These are phyloP conservation scores for Saccharomycopsis capsularis DNA, from an alignment of 805 yeast genomes.

Conservation along the genomic window DNA sequence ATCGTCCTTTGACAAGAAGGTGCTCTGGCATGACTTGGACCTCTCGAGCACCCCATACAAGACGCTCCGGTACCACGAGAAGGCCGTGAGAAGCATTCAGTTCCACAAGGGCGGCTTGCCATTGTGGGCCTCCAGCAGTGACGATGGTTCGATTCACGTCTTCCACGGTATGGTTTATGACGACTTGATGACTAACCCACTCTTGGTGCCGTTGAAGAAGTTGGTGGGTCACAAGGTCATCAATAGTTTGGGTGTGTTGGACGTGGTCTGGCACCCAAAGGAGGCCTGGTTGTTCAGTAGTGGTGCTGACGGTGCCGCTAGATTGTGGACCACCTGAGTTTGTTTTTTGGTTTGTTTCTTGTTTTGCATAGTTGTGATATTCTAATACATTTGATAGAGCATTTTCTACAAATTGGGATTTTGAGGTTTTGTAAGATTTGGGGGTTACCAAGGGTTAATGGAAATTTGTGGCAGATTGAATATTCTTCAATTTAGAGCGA, in stretches of 20 bases:
- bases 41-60: constrained; percentile 85
- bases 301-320: constrained; percentile 94
- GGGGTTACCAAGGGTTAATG: too few species aligned
- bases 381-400: too few species aligned
- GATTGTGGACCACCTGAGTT: constrained; percentile 82
- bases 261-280: constrained; percentile 90
- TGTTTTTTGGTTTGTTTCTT: too few species aligned
- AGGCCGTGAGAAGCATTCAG: constrained; percentile 82
- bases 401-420: too few species aligned
- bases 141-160: constrained; percentile 87
- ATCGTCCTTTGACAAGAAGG: constrained; percentile 89
- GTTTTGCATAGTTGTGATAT: too few species aligned
- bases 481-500: too few species aligned
- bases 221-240: constrained; percentile 81
- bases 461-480: too few species aligned
- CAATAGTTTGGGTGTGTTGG: constrained; percentile 79
- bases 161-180: constrained; percentile 97
- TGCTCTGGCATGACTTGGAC: constrained; percentile 96
- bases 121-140: constrained; percentile 88
- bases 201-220: constrained; percentile 92
- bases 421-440: too few species aligned
- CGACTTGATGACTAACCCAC: constrained; percentile 89
- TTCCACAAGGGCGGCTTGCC: constrained; percentile 87
- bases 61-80: constrained; percentile 88
- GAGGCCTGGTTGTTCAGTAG: constrained; percentile 98